phyloP scores from a whole-genome alignment of 495 filamentous ascomycete genomes.

The Bacidia gigantensis region DNA sequence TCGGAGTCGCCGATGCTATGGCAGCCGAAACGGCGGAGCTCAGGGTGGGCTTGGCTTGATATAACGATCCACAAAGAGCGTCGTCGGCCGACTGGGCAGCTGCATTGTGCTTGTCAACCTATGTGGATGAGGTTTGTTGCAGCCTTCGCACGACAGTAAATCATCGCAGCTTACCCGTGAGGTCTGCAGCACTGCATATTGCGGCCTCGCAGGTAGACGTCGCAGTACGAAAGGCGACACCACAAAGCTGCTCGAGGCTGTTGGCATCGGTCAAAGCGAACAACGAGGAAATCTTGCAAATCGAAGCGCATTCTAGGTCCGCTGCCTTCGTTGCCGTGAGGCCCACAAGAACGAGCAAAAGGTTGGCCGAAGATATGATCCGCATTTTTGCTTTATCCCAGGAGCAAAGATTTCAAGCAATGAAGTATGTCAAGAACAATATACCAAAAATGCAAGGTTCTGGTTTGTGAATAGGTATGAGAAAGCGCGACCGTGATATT shows the following conservation, averaged over 20 bases:
- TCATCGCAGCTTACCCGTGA: too few relatives aligned
- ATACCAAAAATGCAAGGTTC: too few relatives aligned
- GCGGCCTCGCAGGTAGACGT: background rate
- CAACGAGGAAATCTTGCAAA: background rate
- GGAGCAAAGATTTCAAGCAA: too few relatives aligned
- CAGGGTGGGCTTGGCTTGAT: background rate
- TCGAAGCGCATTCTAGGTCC: background rate
- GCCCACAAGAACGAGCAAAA: too few relatives aligned
- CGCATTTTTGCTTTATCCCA: background rate
- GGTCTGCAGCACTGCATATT: background rate
- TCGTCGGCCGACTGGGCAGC: background rate
- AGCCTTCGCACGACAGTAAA: too few relatives aligned
- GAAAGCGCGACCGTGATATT: too few relatives aligned
- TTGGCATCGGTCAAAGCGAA: background rate
- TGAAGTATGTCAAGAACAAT: too few relatives aligned
- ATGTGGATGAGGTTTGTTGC: background rate
- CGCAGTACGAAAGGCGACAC: background rate
- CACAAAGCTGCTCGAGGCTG: background rate
- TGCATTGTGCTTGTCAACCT: background rate
- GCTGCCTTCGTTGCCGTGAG: too few relatives aligned
- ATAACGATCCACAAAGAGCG: background rate
- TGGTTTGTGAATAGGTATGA: too few relatives aligned
- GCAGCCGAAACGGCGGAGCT: background rate
- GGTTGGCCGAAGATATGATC: background rate
- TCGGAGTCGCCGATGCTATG: slow-evolving; percentile 1